phyloP scores from a whole-genome alignment of 371 early-diverging fungal species.

The Batkoa obscura region DNA sequence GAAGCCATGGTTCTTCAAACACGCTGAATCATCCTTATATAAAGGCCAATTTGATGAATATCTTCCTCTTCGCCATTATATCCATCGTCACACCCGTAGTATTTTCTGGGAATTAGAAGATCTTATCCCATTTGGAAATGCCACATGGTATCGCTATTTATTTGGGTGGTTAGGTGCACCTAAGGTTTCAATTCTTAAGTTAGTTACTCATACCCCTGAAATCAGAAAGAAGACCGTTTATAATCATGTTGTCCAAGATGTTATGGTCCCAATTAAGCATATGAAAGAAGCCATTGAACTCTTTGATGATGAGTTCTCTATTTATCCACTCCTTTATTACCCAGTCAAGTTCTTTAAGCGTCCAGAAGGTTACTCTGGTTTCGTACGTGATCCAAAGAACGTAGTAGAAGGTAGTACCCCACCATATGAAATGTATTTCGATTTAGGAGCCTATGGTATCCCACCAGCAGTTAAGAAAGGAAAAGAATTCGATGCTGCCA shows the following conservation, averaged over 20 bases:
- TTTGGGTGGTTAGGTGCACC: slow-evolving; percentile 21
- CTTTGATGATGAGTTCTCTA: slow-evolving; percentile 14
- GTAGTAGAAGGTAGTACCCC: slow-evolving; percentile 1
- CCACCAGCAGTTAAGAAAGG: slow-evolving; percentile 7
- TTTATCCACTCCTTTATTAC: slow-evolving; percentile 22
- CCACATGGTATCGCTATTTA: slow-evolving; percentile 14
- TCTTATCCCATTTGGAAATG: slow-evolving; percentile 20
- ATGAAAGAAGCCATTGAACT: slow-evolving; percentile 14
- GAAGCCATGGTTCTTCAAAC: slow-evolving; percentile 25
- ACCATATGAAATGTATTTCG: slow-evolving; percentile 10
- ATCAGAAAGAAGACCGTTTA: slow-evolving; percentile 13
- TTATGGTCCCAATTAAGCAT: slow-evolving; percentile 16
- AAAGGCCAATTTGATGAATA: slow-evolving; percentile 16
- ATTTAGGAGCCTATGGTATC: slow-evolving; percentile 13
- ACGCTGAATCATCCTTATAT: slow-evolving; percentile 13
- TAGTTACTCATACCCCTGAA: slow-evolving; percentile 13
- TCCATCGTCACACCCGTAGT: slow-evolving; percentile 24
- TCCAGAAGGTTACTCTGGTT: slow-evolving; percentile 5
- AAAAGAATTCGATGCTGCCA: slow-evolving; percentile 8
- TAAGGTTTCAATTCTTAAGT: slow-evolving; percentile 15
- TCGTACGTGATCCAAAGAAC: slow-evolving; percentile 5
- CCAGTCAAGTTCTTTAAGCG: slow-evolving; percentile 10
- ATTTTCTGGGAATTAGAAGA: slow-evolving; percentile 21
- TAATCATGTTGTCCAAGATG: slow-evolving; percentile 17
- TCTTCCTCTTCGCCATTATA: slow-evolving; percentile 23